Evolutionary conservation across 768 basidiomycete genomes (phyloP), one percentile per base, ranked within the genome.

Genomic region (Podaxis mareebaensis): DNA sequence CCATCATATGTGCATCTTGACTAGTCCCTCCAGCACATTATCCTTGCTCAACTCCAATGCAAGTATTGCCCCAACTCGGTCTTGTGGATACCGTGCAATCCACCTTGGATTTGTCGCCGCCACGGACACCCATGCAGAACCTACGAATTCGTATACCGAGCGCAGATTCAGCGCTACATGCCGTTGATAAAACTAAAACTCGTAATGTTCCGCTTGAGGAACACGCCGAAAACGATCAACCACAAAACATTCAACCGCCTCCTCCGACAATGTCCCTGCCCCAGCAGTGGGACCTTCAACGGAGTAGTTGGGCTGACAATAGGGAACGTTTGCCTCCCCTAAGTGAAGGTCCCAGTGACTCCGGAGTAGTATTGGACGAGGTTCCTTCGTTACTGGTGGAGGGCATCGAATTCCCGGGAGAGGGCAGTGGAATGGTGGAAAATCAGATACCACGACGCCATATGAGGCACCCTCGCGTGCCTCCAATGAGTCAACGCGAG

Each of bases 341-440:
- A 33, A 33, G 33, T 10, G 33, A 33, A 33, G 33, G 33, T 10
- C 33, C 10, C 65, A 66, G 65, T 51, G 66, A 70, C 58, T 70
- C 67, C 20, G 67, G 67, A 15, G 44, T 67, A 33, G 57, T 63
- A 17, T 60, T 70, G 56, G 54, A 61, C 39, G 63, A 20, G 38
- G 33, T 38, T 60, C 46, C 24, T 64, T 54, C 58, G 56, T 54
- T n/a, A 10, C 15, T 10, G 42, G 51, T 11, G 61, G 62, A 39
- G 38, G n/a, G 22, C 49, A 53, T 28, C 8, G 49, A 30, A 11
- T 33, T 33, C 33, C 33, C 33, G 33, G 33, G 8, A 33, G 53
- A 26, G 8, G 53, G 26, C 13, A 26, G 46, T 26, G 39, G 38
- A 20, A 39, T 46, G 39, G 42, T 64, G 17, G 42, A 48, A 8